Evolutionary conservation across 306 rosid species (phyloP).

Genomic region (Astragalus glycyphyllos): DNA sequence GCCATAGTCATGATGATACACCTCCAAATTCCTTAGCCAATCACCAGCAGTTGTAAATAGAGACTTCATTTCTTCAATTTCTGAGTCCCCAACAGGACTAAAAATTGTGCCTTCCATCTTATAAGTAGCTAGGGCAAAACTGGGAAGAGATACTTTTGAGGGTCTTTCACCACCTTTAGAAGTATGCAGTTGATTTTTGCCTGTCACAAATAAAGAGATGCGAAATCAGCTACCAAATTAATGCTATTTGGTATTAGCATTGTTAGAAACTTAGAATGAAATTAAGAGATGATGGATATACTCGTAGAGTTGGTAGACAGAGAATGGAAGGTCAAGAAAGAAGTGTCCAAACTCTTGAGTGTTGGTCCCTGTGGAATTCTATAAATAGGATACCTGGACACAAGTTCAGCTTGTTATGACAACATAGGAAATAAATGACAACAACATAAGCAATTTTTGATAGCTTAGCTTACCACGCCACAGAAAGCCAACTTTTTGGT

Average conservation of each 20-base stretch:
- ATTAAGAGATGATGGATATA: conserved; percentile 36
- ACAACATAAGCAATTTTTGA: neutral
- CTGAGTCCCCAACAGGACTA: conserved; percentile 47
- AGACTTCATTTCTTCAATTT: conserved; percentile 49
- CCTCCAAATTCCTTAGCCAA: conserved; percentile 59
- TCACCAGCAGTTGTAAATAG: conserved; percentile 53
- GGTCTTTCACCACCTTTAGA: conserved; percentile 29
- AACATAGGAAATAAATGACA: conserved; percentile 7
- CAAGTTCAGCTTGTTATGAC: conserved; percentile 26
- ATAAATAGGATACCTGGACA: conserved; percentile 73
- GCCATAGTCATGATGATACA: conserved; percentile 56
- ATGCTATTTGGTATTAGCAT: neutral
- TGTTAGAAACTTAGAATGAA: conserved; percentile 8
- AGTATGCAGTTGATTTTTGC: conserved; percentile 43
- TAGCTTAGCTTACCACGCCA: conserved; percentile 60
- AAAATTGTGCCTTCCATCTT: conserved; percentile 66
- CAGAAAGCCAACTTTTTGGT: conserved; percentile 69
- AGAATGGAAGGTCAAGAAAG: conserved; percentile 67
- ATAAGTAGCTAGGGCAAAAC: conserved; percentile 67
- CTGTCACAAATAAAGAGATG: conserved; percentile 39
- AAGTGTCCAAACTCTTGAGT: conserved; percentile 54
- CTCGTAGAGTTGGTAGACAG: conserved; percentile 50
- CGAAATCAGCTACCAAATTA: neutral
- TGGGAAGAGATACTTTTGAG: conserved; percentile 48
- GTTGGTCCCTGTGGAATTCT: conserved; percentile 64